Base-by-base conservation (phyloP, 352 stramenopile genomes). In the Globisporangium nunn region DNA sequence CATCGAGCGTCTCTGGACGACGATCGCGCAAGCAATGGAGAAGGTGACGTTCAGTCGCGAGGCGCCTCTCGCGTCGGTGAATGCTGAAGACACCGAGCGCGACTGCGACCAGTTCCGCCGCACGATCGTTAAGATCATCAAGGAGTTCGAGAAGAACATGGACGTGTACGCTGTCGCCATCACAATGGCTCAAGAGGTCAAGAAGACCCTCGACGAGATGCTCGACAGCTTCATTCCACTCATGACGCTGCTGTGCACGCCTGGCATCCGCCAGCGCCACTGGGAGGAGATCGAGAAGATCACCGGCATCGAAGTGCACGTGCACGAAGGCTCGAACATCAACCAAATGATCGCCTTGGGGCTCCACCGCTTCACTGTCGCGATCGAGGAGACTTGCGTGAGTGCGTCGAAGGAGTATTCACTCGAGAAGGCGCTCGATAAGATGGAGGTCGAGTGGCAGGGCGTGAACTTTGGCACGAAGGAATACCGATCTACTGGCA, bases 361-460 rank as follows among this genome's bases (percentile, higher is more conserved):
- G 0, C 70, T 94, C 1, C 76, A 94, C 33, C 82, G 93, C 44
- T 91, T 95, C 61, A 94, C 81, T 0, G 71, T 61, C 17, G 73
- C 84, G 30, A 97, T 98, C 41, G 91, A 98, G 63, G 86, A 96
- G 60, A 96, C 96, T 0, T 96, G 88, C 46, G 88, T 97, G 35
- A 93, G 87, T 61, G 93, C 93, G 0, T 95, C 91, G 2, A 98
- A 98, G 58, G 93, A 98, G 62, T 98, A 91, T 53, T 93, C 88
- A 2, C 74, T 98, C 7, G 91, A 98, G 59, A 95, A 97, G 56
- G 78, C 75, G 0, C 74, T 98, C 1, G 87, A 97, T 54, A 91
- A 90, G 59, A 98, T 98, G 94, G 86, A 95, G 61, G 77, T 73
- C 28, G 93, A 98, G 67, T 98, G 93, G 93, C 67, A 86, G 39